A percentile compares a stretch with the other conserved stretches of the same genome.
These are phyloP conservation scores for Melampsora larici-populina DNA, from an alignment of 1,284 basidiomycete genomes.

Conservation along the genomic window DNA sequence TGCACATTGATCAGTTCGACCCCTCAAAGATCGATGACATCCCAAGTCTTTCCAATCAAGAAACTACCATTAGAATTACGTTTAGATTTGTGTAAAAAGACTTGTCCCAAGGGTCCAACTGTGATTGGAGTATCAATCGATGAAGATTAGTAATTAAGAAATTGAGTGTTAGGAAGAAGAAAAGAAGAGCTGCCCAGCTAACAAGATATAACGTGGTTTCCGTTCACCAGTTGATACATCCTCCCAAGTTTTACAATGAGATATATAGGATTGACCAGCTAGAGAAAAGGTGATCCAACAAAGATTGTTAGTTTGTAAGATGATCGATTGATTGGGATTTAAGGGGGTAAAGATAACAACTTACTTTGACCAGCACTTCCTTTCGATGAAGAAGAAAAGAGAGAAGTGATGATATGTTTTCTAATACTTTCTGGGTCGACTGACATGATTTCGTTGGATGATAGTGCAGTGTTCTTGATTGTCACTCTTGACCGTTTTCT, in stretches of 20 bases:
- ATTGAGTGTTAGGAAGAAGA: too few relatives aligned
- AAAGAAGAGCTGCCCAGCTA: conserved; percentile 71
- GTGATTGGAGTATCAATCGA: too few relatives aligned
- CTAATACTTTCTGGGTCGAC: conserved; percentile 45
- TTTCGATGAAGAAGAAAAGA: conserved; percentile 63
- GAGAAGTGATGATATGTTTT: conserved; percentile 72
- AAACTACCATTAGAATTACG: conserved; percentile 90
- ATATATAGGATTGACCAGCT: conserved; percentile 61
- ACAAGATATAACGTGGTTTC: conserved; percentile 79
- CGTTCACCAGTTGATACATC: conserved; percentile 63
- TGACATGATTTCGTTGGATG: too few relatives aligned
- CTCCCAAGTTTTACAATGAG: conserved; percentile 87
- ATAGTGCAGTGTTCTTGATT: too few relatives aligned
- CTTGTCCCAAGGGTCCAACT: too few relatives aligned
- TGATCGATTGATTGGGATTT: background rate
- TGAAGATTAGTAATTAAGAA: too few relatives aligned
- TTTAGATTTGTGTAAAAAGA: conserved; percentile 98
- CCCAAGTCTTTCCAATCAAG: conserved; percentile 98
- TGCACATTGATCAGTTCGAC: conserved; percentile 73
- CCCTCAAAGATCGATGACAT: conserved; percentile 71
- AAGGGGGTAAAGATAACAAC: background rate
- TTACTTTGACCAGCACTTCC: conserved; percentile 43
- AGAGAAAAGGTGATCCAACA: background rate
- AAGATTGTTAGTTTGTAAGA: background rate
- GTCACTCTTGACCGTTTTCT: too few relatives aligned